Evolutionary conservation across 2,329 filamentous ascomycete species (phyloP), one percentile per base, ranked within the genome.

Genomic region (Aurifilum marmelostoma): DNA sequence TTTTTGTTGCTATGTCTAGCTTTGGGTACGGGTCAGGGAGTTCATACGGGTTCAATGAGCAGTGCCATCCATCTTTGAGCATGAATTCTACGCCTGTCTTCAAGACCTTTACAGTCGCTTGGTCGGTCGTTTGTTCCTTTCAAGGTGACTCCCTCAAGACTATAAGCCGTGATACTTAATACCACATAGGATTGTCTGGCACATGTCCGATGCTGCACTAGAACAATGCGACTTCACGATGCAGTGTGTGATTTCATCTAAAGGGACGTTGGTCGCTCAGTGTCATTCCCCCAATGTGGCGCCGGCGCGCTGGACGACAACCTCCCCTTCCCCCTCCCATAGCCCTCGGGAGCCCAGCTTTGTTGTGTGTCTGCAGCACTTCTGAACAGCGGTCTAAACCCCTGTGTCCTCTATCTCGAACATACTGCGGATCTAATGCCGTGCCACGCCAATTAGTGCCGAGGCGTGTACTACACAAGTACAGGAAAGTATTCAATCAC

Each of bases 21-120:
- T 63, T 47, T 47, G 62, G 61, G 29, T 34, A 52, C 32, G 62
- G 32, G 29, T 63, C 14, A 6, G 18, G 62, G 27, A 37, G 43
- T 29, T 34, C 43, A 52, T 47, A 27, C n/a, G 27, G 43, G n/a
- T 21, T 24, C 43, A 52, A 63, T 37, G 43, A 50, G 43, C 50
- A 47, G 43, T 63, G 32, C 24, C 60, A 63, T 18, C 12, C 27
- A 11, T 43, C 21, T 21, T 62, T 39, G 39, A 63, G 7, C 12
- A 29, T 32, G 24, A 56, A 56, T 56, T 56, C 9, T 29, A 56
- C 52, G 52, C 5, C 52, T n/a, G n/a, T n/a, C n/a, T n/a, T 32
- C 34, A 34, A 34, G 11, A 29, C n/a, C 3, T 56, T 32, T 18
- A 21, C 16, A 43, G 59, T 27, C 41, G 8, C 24, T 24, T 7